phyloP scores from a whole-genome alignment of 805 yeast species.

The Monosporozyma solicola region DNA sequence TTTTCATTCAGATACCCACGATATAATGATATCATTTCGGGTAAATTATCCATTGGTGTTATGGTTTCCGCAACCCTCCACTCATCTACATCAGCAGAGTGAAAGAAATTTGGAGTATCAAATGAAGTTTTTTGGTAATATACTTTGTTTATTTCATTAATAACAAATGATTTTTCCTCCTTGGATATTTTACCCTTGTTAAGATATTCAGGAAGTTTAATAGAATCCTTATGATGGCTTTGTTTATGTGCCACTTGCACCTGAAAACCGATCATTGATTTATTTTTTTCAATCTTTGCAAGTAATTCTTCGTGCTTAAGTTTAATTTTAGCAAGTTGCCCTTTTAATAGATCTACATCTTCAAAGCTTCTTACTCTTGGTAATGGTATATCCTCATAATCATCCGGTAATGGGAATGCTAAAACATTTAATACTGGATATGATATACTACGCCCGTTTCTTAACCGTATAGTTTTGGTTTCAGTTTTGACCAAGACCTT shows the following conservation, averaged over 20 bases:
- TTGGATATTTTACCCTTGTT: slow-evolving; percentile 23
- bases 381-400: slow-evolving; percentile 17
- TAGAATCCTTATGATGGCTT: slow-evolving; percentile 23
- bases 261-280: slow-evolving; percentile 31
- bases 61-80: slow-evolving; percentile 32
- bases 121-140: slow-evolving; percentile 13
- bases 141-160: slow-evolving; percentile 26
- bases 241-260: slow-evolving; percentile 31
- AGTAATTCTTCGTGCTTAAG: not conserved
- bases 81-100: slow-evolving; percentile 17
- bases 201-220: slow-evolving; percentile 16
- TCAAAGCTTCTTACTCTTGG: not conserved
- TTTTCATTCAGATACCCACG: slow-evolving; percentile 19
- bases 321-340: slow-evolving; percentile 4
- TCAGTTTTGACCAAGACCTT: slow-evolving; percentile 19
- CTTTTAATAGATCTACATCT: slow-evolving; percentile 8
- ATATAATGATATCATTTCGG: slow-evolving; percentile 14
- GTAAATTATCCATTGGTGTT: slow-evolving; percentile 14
- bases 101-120: slow-evolving; percentile 24
- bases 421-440: slow-evolving; percentile 28
- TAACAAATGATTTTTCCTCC: slow-evolving; percentile 40
- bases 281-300: not conserved
- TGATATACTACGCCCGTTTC: slow-evolving; percentile 5
- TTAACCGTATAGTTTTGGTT: not conserved
- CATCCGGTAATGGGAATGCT: slow-evolving; percentile 27